phyloP scores from a whole-genome alignment of 306 rosid genomes.

The Vigna trinervia region DNA sequence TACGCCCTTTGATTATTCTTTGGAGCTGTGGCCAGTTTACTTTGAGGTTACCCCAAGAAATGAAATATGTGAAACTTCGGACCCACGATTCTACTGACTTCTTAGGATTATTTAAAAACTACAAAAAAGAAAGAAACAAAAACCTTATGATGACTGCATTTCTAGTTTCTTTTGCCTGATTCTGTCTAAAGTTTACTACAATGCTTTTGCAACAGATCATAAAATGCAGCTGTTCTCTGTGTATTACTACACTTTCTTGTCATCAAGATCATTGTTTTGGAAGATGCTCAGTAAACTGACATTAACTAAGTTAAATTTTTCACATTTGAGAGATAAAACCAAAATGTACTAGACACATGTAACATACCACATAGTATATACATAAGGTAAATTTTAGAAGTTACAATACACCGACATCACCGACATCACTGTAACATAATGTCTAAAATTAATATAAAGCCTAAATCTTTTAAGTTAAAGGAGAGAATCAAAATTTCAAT shows the following conservation, averaged over 20 bases:
- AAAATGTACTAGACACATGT: neutral
- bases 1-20: constrained; percentile 37
- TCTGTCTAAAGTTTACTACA: neutral
- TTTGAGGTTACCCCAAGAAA: constrained; percentile 43
- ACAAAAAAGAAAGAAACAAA: constrained; percentile 1
- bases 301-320: too few relatives aligned
- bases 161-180: constrained; percentile 10
- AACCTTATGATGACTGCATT: constrained; percentile 38
- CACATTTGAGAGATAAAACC: neutral
- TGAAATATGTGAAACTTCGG: constrained; percentile 25
- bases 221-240: constrained; percentile 2
- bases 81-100: constrained; percentile 33
- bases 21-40: constrained; percentile 30
- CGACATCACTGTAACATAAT: neutral
- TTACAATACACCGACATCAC: neutral
- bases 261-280: neutral
- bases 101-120: neutral
- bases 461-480: neutral
- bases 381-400: neutral
- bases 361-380: neutral
- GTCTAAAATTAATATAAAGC: neutral
- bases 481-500: neutral
- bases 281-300: neutral
- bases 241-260: neutral
- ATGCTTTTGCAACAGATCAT: neutral